Percentiles rank a stretch among this genome's conserved stretches.
Conservation (phyloP, 768 basidiomycete genomes). For the Tricholoma bakamatsutake region DNA sequence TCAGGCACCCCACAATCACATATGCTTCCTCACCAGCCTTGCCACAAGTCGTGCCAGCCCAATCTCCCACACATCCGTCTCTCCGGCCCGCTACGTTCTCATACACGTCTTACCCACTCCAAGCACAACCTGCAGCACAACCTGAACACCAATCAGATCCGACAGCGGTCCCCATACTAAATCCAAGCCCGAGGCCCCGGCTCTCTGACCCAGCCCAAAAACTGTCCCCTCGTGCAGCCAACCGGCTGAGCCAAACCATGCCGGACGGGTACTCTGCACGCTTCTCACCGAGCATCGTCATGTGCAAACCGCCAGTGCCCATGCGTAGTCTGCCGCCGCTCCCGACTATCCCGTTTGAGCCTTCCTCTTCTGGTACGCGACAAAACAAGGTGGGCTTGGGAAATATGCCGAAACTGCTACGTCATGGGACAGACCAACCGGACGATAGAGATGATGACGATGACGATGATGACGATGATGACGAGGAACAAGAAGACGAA, state of each 20-base stretch:
- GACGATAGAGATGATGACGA: conserved; percentile 27
- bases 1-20: not conserved
- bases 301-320: conserved; percentile 28
- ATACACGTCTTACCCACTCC: not conserved
- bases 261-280: conserved; percentile 15
- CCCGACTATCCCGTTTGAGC: conserved; percentile 20
- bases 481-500: conserved; percentile 6
- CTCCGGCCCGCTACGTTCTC: not conserved
- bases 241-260: conserved; percentile 22
- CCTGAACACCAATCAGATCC: not conserved
- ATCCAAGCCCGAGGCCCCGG: conserved; percentile 2
- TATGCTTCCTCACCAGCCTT: not conserved
- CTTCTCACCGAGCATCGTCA: conserved; percentile 25
- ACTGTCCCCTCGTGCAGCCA: conserved; percentile 17
- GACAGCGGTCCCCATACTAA: not conserved
- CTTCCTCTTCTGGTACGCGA: conserved; percentile 15
- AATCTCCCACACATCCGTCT: not conserved
- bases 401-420: conserved; percentile 50
- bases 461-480: conserved; percentile 17
- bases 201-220: conserved; percentile 10
- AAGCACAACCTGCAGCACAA: not conserved
- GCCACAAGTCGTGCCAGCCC: not conserved
- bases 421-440: conserved; percentile 29
- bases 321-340: conserved; percentile 46
- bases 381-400: conserved; percentile 35